Percentiles rank a stretch among this genome's conserved stretches.
These are phyloP conservation scores for Leptographium flavum DNA, from an alignment of 2,329 filamentous ascomycete genomes.

Conservation along the genomic window DNA sequence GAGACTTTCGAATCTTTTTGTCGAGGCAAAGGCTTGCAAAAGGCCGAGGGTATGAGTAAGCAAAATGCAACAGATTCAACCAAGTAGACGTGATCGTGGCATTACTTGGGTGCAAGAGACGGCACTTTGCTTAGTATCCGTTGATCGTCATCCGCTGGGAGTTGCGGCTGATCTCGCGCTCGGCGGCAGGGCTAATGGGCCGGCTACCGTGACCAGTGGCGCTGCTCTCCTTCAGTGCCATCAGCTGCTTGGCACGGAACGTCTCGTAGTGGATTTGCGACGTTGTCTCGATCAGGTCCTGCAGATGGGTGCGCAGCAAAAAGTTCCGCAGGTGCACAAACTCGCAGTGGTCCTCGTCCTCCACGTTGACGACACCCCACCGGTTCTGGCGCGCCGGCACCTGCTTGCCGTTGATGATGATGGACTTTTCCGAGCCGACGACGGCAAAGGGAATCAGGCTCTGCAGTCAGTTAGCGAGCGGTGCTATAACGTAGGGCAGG, in stretches of 20 bases:
- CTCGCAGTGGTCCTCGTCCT: conserved; percentile 99
- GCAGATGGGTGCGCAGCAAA: conserved; percentile 92
- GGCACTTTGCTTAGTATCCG: conserved; percentile 58
- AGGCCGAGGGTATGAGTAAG: background rate
- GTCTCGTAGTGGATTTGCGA: conserved; percentile 99
- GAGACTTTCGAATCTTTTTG: background rate
- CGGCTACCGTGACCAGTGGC: conserved; percentile 69
- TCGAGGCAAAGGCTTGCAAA: background rate
- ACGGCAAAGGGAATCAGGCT: conserved; percentile 93
- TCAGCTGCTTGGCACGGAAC: conserved; percentile 96
- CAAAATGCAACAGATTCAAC: background rate
- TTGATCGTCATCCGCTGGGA: conserved; percentile 98
- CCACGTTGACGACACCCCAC: conserved; percentile 98
- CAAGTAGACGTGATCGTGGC: background rate
- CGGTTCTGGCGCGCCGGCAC: conserved; percentile 96
- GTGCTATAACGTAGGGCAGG: background rate
- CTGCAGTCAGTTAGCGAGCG: conserved; percentile 26
- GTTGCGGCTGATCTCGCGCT: conserved; percentile 90
- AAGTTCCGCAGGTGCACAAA: conserved; percentile 98
- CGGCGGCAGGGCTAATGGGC: conserved; percentile 89
- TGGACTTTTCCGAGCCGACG: conserved; percentile 94
- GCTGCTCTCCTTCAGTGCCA: conserved; percentile 96
- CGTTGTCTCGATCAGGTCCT: conserved; percentile 97
- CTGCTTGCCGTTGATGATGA: conserved; percentile 94
- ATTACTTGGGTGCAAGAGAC: background rate